Evolutionary conservation across 306 rosid species (phyloP).

Genomic region (Medicago ruthenica): DNA sequence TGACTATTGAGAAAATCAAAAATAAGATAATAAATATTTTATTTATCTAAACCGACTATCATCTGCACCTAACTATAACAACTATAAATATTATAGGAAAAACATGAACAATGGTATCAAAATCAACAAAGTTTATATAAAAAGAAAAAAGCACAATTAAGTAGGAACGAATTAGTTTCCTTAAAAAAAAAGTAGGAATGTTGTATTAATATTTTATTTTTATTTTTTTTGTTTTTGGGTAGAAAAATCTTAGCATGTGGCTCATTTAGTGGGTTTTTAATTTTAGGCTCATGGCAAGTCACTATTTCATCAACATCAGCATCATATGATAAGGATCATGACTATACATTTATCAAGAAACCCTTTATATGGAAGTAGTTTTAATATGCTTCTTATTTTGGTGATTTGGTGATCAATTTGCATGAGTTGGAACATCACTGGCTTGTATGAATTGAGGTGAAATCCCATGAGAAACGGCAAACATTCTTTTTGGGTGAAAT

Average conservation of each 20-base stretch:
- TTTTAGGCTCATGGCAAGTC: not conserved
- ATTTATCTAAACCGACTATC: too few relatives aligned
- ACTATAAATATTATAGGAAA: too few relatives aligned
- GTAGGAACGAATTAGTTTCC: too few relatives aligned
- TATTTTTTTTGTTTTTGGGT: not conserved
- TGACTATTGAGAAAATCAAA: too few relatives aligned
- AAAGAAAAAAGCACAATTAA: too few relatives aligned
- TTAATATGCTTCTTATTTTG: constrained; percentile 8
- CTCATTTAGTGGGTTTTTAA: constrained; percentile 19
- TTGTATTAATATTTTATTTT: too few relatives aligned
- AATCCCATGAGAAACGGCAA: not conserved
- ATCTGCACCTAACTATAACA: too few relatives aligned
- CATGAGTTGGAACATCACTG: constrained; percentile 11
- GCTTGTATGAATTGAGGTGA: constrained; percentile 12
- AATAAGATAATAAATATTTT: too few relatives aligned
- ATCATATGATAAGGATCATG: not conserved
- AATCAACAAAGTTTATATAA: too few relatives aligned
- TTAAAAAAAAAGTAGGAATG: too few relatives aligned
- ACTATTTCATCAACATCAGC: not conserved
- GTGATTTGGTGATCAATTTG: constrained; percentile 10
- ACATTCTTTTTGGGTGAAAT: constrained; percentile 5
- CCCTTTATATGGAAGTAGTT: not conserved
- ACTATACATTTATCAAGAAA: not conserved
- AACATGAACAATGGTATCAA: too few relatives aligned
- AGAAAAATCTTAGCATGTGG: constrained; percentile 20